Evolutionary conservation across 78 protist species (phyloP).

Genomic region (Tieghemostelium lacteum): DNA sequence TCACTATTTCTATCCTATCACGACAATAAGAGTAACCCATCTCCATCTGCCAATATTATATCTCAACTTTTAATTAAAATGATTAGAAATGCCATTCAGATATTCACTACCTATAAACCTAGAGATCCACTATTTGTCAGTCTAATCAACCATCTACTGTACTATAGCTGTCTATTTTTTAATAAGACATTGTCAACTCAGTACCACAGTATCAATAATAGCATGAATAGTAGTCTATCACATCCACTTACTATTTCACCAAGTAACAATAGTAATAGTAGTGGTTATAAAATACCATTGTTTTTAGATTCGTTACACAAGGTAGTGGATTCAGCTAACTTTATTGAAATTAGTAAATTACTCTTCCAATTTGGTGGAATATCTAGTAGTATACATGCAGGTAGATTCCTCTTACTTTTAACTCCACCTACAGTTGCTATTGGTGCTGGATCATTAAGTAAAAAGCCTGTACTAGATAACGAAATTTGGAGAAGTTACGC

Average conservation of each 20-base stretch:
- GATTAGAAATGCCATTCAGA: slow-evolving; percentile 18
- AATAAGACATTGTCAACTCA: slow-evolving; percentile 30
- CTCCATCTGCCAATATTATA: slow-evolving; percentile 59
- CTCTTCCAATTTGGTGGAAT: slow-evolving; percentile 30
- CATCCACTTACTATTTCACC: not conserved
- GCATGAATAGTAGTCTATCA: not conserved
- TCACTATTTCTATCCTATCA: slow-evolving; percentile 43
- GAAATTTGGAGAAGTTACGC: slow-evolving; percentile 27
- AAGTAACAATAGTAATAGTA: not conserved
- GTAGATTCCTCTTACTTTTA: slow-evolving; percentile 27
- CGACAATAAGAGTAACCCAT: slow-evolving; percentile 55
- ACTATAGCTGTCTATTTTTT: slow-evolving; percentile 47
- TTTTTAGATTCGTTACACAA: slow-evolving; percentile 7
- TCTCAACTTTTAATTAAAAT: slow-evolving; percentile 23
- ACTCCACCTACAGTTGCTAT: too few species aligned
- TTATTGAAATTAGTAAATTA: slow-evolving; percentile 8
- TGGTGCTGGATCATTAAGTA: too few species aligned
- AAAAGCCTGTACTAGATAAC: too few species aligned
- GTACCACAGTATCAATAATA: not conserved
- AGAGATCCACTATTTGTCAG: slow-evolving; percentile 1
- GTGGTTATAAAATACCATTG: not conserved
- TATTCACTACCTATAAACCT: slow-evolving; percentile 23
- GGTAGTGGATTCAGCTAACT: not conserved
- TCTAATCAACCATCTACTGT: slow-evolving; percentile 52
- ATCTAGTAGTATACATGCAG: slow-evolving; percentile 28